These are phyloP conservation scores for Daldinia bambusicola DNA, from an alignment of 495 filamentous ascomycete species.

Conservation along the genomic window DNA sequence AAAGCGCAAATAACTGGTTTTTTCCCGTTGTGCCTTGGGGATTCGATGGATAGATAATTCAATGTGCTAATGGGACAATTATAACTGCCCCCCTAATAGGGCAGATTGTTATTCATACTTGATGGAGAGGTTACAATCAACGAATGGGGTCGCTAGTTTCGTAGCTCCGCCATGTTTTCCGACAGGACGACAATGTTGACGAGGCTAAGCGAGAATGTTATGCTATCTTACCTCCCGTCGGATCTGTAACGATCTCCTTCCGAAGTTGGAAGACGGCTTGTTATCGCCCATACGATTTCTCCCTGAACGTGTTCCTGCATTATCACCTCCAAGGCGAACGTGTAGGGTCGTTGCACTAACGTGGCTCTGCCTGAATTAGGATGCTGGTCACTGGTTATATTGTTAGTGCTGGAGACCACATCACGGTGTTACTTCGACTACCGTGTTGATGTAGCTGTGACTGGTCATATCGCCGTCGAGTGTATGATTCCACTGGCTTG, in stretches of 20 bases:
- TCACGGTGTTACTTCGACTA: conserved; percentile 27
- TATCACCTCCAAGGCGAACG: conserved; percentile 13
- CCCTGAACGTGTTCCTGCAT: conserved; percentile 33
- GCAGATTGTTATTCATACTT: conserved; percentile 16
- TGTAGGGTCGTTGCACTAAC: conserved; percentile 10
- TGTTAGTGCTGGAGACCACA: conserved; percentile 12
- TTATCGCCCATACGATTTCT: conserved; percentile 27
- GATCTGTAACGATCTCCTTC: conserved; percentile 30
- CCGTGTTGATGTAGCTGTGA: conserved; percentile 30
- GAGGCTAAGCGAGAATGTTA: conserved; percentile 4
- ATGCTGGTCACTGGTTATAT: conserved; percentile 16
- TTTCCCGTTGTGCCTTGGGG: conserved; percentile 9
- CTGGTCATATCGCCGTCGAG: conserved; percentile 39
- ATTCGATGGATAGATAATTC: conserved; percentile 7
- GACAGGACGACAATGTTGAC: conserved; percentile 8
- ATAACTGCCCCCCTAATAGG: conserved; percentile 4
- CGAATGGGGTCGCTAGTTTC: conserved; percentile 24
- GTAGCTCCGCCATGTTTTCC: conserved; percentile 12
- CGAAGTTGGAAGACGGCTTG: conserved; percentile 36
- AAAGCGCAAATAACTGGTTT: conserved; percentile 7
- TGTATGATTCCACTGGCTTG: conserved; percentile 39
- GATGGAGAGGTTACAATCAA: conserved; percentile 19
- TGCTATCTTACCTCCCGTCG: conserved; percentile 27
- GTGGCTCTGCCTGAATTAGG: conserved; percentile 33
- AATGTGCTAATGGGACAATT: conserved; percentile 4